Evolutionary conservation across 2,329 filamentous ascomycete genomes (phyloP).

Genomic region (Pseudogymnoascus sp.): DNA sequence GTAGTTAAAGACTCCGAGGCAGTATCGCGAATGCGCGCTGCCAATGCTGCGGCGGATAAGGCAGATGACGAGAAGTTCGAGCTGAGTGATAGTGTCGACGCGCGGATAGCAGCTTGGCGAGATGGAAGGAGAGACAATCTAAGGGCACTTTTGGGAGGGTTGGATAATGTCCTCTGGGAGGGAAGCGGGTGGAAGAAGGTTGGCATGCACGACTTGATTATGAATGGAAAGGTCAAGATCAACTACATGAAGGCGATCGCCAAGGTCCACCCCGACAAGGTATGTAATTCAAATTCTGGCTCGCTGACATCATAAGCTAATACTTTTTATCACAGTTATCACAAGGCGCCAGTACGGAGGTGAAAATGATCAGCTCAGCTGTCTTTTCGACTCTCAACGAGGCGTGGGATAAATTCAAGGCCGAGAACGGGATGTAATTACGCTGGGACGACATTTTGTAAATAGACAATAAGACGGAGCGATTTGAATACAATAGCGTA

Average conservation of each 20-base stretch:
- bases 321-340: conserved; percentile 40
- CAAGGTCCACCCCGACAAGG: conserved; percentile 98
- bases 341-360: conserved; percentile 56
- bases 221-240: conserved; percentile 94
- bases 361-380: conserved; percentile 55
- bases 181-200: conserved; percentile 95
- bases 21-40: conserved; percentile 71
- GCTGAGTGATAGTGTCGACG: conserved; percentile 77
- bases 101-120: conserved; percentile 70
- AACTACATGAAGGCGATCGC: conserved; percentile 98
- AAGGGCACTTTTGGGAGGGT: conserved; percentile 73
- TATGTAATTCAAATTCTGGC: conserved; percentile 37
- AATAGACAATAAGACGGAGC: not conserved
- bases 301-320: conserved; percentile 3
- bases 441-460: not conserved
- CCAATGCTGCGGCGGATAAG: conserved; percentile 76
- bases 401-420: conserved; percentile 66
- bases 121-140: conserved; percentile 90
- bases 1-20: conserved; percentile 55
- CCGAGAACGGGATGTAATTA: conserved; percentile 53
- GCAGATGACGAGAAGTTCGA: conserved; percentile 92
- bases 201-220: conserved; percentile 83
- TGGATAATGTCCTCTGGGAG: conserved; percentile 87
- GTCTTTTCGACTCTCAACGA: conserved; percentile 64
- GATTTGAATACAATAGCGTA: not conserved